Evolutionary conservation across 176 grass and related monocot genomes (phyloP).

Genomic region (Oryza nivara): DNA sequence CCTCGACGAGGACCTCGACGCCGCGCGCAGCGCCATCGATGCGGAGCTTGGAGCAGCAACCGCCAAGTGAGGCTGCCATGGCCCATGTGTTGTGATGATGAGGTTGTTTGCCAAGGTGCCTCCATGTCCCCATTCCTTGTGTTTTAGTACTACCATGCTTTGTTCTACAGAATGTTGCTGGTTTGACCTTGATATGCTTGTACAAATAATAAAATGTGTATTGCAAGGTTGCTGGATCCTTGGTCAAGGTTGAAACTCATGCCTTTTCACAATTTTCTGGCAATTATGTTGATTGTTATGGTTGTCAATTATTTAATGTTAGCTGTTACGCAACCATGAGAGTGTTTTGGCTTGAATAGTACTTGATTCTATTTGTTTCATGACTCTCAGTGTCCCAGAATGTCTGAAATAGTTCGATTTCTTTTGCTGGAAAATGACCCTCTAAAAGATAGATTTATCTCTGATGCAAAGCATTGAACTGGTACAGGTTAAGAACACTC

Average conservation of each 20-base stretch:
- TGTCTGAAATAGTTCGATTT: background rate
- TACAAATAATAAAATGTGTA: constrained; percentile 23
- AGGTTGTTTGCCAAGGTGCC: constrained; percentile 18
- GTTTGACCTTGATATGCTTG: constrained; percentile 4
- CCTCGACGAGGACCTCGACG: constrained; percentile 77
- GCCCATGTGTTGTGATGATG: background rate
- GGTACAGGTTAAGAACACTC: background rate
- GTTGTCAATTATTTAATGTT: background rate
- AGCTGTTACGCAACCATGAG: background rate
- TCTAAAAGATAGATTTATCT: background rate
- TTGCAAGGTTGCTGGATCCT: background rate
- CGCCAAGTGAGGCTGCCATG: constrained; percentile 17
- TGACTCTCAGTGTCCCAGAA: background rate
- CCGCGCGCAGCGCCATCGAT: constrained; percentile 53
- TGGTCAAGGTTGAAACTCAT: background rate
- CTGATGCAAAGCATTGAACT: background rate
- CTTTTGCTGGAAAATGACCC: background rate
- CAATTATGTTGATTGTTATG: background rate
- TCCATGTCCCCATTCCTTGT: background rate
- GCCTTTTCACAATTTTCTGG: background rate
- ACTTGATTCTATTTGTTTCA: background rate
- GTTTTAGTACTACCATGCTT: background rate
- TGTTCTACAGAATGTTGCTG: constrained; percentile 6
- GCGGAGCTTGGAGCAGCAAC: constrained; percentile 48
- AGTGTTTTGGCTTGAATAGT: background rate